Percentiles rank a stretch among this genome's conserved stretches.
Conservation (phyloP, 352 stramenopile species). For the Phytopythium cucurbitacearum region DNA sequence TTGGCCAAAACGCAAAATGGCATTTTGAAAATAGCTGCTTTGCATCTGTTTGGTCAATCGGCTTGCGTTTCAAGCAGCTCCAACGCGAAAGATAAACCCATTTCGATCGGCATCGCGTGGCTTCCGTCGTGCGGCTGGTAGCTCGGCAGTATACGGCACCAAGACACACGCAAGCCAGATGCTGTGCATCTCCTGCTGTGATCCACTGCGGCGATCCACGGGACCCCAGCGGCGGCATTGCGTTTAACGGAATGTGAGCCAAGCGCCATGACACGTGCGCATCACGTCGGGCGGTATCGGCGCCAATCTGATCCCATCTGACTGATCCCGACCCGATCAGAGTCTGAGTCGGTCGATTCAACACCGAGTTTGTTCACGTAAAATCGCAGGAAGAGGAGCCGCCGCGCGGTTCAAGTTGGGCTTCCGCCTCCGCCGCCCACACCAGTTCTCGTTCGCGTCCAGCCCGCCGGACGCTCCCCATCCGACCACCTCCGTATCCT, state of each 20-base stretch:
- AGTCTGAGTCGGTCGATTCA: too few species aligned
- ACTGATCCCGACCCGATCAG: neutral
- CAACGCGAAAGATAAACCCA: too few species aligned
- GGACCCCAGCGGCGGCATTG: too few species aligned
- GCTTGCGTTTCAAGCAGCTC: too few species aligned
- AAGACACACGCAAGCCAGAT: too few species aligned
- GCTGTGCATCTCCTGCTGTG: too few species aligned
- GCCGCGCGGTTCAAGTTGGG: constrained; percentile 2
- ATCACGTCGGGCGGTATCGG: neutral
- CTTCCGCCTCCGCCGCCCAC: neutral
- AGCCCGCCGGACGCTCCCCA: neutral
- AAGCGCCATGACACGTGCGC: constrained; percentile 1
- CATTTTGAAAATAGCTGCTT: neutral
- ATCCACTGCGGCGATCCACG: too few species aligned
- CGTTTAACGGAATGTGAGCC: constrained; percentile 1
- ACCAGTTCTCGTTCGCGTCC: neutral
- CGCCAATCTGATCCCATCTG: neutral
- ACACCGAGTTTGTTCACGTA: constrained; percentile 7
- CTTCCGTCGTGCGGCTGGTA: too few species aligned
- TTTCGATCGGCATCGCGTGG: too few species aligned
- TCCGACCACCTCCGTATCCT: constrained; percentile 7
- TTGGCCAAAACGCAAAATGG: neutral
- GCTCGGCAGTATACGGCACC: too few species aligned
- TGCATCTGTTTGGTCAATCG: neutral
- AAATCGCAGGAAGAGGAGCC: neutral